Evolutionary conservation across 2,329 filamentous ascomycete species (phyloP), one percentile per base, ranked within the genome.

Genomic region (Xylaria sp.): DNA sequence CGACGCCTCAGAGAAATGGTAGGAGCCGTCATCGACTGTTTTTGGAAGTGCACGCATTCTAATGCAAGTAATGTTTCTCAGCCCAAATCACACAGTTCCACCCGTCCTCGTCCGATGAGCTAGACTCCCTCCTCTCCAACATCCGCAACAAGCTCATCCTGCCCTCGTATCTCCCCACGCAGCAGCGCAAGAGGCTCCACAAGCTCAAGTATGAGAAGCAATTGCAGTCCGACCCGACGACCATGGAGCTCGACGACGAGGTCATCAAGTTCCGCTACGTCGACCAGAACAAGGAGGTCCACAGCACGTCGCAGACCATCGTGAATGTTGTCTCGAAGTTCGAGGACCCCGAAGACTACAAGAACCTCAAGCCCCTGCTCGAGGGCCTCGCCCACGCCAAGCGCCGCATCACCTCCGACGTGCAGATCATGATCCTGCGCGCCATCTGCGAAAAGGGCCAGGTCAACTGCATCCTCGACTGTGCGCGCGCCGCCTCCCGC

Each of bases 141-240:
- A 79, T 88, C 69, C 83, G 85, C 64, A 73, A 79, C 51, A 81
- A 81, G 65, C 79, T 86, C 71, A 81, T 89, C 70, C 73, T 89
- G 48, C 85, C 85, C n/a, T 73, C 78, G 37, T 82, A 85, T 69
- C 81, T 90, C 34, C 76, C 79, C 19, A 59, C 70, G 34, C 72
- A 74, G 54, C 81, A 88, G 73, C 80, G 77, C 66, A 76, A 80
- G 65, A 76, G 81, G 60, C 73, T 89, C 66, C 80, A 78, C 73
- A 74, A 76, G 60, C 63, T 69, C 11, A 78, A 76, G 62, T 75
- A 79, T 71, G 74, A 76, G 64, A 73, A 78, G 63, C 72, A 72
- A 60, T 78, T 88, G 47, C 73, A 80, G 60, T 73, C 76, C 42
- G 82, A 86, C 69, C 82, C 83, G 44, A 76, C 86, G 62, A 76